Base-by-base conservation (phyloP, 805 yeast species). In the Candida vaughaniae region DNA sequence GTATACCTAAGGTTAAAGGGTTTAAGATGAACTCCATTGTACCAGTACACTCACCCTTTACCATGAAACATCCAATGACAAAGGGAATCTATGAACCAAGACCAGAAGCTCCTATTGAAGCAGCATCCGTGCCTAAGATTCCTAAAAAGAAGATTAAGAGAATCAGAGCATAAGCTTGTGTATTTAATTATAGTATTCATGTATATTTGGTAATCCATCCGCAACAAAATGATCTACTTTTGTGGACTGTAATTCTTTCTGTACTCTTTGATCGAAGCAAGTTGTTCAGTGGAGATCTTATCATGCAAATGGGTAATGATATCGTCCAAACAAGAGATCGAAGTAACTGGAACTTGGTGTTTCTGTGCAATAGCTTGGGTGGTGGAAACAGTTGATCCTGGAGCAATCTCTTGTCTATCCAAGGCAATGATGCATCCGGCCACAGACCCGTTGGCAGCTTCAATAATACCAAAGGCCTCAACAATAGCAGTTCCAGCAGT, bases 401-500 rank as follows among this genome's bases (percentile, higher is more conserved):
- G 76, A 25, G 85, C 82, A 33, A 93, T 81, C 67, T 93, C 99
- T 71, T 90, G 95, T 72, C 99, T 82, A 62, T 93, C 99, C 49
- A 93, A 76, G 6, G 96, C 95, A 55, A 93, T 86, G 42, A 89
- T 82, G 39, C 88, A 78, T 6, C 95, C 98, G 31, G 80, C 85
- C 16, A 88, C 83, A 10, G 65, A 54, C 33, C 96, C 99, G 23
- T 76, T 68, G 48, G 80, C 91, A 17, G 53, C 63, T 17, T 65
- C 64, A 51, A 93, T 88, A 53, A 93, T 84, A 33, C 74, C 78
- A 52, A 86, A 85, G 0, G 98, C 97, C 66, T 93, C 98, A 52
- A 85, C 85, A 58, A 90, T 89, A 33, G 99, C 98, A 41, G 98
- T 93, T 27, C 99, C 99, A 1, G 98, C 98, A 42, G 98, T 91